Evolutionary conservation across 257 asterid species (phyloP), one percentile per base, ranked within the genome.

Genomic region (Plectranthus barbatus): DNA sequence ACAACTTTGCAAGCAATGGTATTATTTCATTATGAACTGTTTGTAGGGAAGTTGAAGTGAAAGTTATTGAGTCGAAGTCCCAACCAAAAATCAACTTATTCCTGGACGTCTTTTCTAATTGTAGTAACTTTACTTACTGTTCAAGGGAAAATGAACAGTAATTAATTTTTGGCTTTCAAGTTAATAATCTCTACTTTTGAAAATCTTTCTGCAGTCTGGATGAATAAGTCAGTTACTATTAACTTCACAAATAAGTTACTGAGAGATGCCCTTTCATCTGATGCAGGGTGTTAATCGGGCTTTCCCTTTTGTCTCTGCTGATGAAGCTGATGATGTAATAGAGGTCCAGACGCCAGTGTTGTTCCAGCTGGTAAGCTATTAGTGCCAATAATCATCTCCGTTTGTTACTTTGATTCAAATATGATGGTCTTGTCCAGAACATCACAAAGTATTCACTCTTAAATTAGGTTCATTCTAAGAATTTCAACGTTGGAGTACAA

Each of bases 201-300:
- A 10, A 53, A 17, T 67, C 34, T 67, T 39, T 10, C 18, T 52
- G 9, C n/a, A 26, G 29, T 15, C 48, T 31, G 39, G 45, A 12
- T 20, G 17, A 39, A 36, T 37, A n/a, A 3, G 26, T 34, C 6
- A 37, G 13, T 19, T 46, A 37, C n/a, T 23, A 11, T 40, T 59
- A 57, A 42, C 31, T 10, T 41, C 23, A 7, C 11, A n/a, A 39
- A 29, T 50, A 36, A 7, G 20, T 45, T 23, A 36, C 40, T 18
- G 29, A 56, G 41, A 39, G 21, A 58, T 48, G 45, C 42, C 34
- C 33, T 56, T 61, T 79, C 45, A 54, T 68, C 73, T 56, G 42
- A 73, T 77, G 73, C 90, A 93, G 99, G 99, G 99, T 65, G 94
- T 93, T 39, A 93, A 93, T 68, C 81, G 97, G 64, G 97, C 97